Evolutionary conservation across 2,329 filamentous ascomycete genomes (phyloP).

Genomic region (Alternaria rosae): DNA sequence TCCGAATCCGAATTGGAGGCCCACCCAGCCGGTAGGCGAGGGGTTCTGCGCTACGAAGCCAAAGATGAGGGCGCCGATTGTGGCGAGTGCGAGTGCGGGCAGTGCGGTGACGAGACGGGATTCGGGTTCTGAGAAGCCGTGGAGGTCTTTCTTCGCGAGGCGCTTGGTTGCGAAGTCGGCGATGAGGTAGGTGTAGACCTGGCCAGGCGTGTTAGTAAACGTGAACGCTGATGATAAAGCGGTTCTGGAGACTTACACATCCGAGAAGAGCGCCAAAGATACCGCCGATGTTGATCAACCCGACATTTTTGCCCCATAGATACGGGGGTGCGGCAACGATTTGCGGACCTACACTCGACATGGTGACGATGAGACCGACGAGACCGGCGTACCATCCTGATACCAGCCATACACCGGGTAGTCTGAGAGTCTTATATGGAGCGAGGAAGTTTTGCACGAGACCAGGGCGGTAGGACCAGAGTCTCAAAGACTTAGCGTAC

Average conservation of each 20-base stretch:
- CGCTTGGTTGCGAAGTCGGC: constrained; percentile 50
- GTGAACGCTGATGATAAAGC: no score
- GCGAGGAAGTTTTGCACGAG: constrained; percentile 46
- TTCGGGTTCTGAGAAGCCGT: constrained; percentile 53
- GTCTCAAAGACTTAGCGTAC: constrained; percentile 47
- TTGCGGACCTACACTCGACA: constrained; percentile 49
- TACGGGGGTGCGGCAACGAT: constrained; percentile 51
- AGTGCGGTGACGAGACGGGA: constrained; percentile 50
- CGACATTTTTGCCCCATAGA: constrained; percentile 51
- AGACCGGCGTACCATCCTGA: constrained; percentile 54
- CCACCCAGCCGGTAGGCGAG: constrained; percentile 48
- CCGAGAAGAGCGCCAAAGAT: constrained; percentile 49
- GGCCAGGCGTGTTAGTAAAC: background rate
- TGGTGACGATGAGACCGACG: constrained; percentile 51
- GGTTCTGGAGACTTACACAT: constrained; percentile 19
- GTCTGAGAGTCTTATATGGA: constrained; percentile 48
- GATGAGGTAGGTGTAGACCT: constrained; percentile 47
- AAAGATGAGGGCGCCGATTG: constrained; percentile 49
- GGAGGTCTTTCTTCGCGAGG: constrained; percentile 43
- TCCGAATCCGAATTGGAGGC: constrained; percentile 50
- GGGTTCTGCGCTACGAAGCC: constrained; percentile 52
- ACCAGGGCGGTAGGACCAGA: constrained; percentile 46
- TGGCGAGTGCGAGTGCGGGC: constrained; percentile 49
- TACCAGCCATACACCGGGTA: constrained; percentile 54
- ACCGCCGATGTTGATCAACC: constrained; percentile 51